Conservation (phyloP, 164 flowering plant species). For the Magnolia sinica region DNA sequence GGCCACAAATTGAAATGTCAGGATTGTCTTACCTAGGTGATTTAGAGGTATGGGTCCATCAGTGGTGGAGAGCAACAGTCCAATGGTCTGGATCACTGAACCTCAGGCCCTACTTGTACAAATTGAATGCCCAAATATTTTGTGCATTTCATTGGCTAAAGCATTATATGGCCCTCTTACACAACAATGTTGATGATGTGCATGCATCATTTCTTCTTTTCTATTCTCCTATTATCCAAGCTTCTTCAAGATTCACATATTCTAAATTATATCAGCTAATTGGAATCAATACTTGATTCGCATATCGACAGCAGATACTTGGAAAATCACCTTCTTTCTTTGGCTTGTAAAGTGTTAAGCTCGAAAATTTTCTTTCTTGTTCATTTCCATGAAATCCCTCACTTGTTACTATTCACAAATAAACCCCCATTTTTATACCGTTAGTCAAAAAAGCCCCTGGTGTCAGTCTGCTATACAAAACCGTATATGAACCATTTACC, state of each 20-base stretch:
- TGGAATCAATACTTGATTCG: neutral
- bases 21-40: neutral
- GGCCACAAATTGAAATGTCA: neutral
- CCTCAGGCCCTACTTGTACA: neutral
- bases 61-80: neutral
- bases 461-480: no score
- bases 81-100: neutral
- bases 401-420: no score
- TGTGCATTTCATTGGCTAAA: neutral
- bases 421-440: no score
- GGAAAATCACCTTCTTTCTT: neutral
- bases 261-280: neutral
- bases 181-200: neutral
- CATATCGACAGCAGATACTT: neutral
- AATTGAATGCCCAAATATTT: neutral
- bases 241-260: neutral
- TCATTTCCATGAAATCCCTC: no score
- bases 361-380: neutral
- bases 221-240: neutral
- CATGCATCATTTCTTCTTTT: neutral
- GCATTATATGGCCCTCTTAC: neutral
- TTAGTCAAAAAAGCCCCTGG: no score
- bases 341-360: neutral
- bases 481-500: no score
- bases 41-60: no score